Base-by-base conservation (phyloP, 306 rosid genomes). In the Abrus precatorius region DNA sequence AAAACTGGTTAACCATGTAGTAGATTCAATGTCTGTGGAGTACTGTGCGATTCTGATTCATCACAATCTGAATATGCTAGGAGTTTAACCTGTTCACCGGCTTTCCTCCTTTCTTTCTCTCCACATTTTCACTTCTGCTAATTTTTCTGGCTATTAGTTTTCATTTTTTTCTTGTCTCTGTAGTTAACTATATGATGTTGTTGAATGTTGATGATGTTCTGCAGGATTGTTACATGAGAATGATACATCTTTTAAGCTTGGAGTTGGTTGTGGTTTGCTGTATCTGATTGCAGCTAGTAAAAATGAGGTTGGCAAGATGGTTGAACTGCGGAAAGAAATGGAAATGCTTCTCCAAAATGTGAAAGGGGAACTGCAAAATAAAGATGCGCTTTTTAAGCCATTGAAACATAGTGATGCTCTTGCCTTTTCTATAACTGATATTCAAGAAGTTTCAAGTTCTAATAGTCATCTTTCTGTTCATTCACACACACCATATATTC, bases 191-290 rank as follows among this genome's bases (percentile, higher is more conserved):
- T 36, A 52, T 38, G 34, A 10, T 62, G 70, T 30, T 50, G 47
- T 12, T 54, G 59, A 20, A 20, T 20, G 20, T 20, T 20, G 20
- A 40, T 40, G 44, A 40, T 40, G 44, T 61, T 59, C 3, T 81
- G 60, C 91, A 91, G 97, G 92, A 13, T 79, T 43, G 13, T 56
- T 79, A 27, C 36, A 62, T 55, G 80, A 88, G 76, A 80, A 72
- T 65, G 89, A 86, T 76, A 49, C 84, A 7, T 89, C 91, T 50
- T 91, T 95, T 84, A 95, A 91, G 86, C 75, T 93, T 84, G 97
- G 98, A 68, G 88, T 93, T 81, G 93, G 93, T 40, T 91, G 90
- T 52, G 93, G 98, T 74, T 82, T 93, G 80, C 50, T 95, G 20
- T 90, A 84, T 85, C 84, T 95, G 59, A 72, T 90, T 27, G 91